Evolutionary conservation across 176 grass and related monocot genomes (phyloP).

Genomic region (Calamus simplicifolius): DNA sequence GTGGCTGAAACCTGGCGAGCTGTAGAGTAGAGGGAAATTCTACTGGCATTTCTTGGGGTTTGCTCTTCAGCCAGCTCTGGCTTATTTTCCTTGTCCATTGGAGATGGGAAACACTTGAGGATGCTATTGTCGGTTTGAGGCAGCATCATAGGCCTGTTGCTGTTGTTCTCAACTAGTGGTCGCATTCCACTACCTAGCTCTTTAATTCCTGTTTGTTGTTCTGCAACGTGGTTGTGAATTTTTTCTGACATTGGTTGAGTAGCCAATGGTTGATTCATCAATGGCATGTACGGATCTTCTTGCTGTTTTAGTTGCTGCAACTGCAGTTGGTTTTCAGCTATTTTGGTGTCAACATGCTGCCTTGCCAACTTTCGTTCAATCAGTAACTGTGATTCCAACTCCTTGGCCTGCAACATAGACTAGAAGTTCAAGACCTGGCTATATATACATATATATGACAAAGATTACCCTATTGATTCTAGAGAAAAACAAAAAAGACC

Average conservation of each 20-base stretch:
- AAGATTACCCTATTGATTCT: too few species aligned
- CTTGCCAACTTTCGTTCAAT: constrained; percentile 85
- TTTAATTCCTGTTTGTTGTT: constrained; percentile 21
- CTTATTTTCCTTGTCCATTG: constrained; percentile 75
- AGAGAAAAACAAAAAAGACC: too few species aligned
- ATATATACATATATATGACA: too few species aligned
- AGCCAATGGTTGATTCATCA: neutral
- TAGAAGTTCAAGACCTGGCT: too few species aligned
- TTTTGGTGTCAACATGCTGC: constrained; percentile 87
- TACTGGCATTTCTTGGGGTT: constrained; percentile 21
- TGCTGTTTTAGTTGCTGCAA: constrained; percentile 20
- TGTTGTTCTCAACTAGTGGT: constrained; percentile 41
- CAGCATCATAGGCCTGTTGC: constrained; percentile 16
- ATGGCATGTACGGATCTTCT: neutral
- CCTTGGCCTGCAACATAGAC: constrained; percentile 52
- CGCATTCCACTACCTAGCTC: constrained; percentile 20
- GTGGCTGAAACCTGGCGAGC: constrained; percentile 15
- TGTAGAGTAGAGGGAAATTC: constrained; percentile 44
- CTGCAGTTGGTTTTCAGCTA: constrained; percentile 63
- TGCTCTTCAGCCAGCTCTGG: constrained; percentile 26
- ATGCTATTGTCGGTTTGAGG: constrained; percentile 15
- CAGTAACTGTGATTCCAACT: constrained; percentile 81
- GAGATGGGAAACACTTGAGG: constrained; percentile 43
- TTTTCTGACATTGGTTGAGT: constrained; percentile 33
- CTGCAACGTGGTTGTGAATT: constrained; percentile 26